Evolutionary conservation across 768 basidiomycete species (phyloP).

Genomic region (Podaxis sp.): DNA sequence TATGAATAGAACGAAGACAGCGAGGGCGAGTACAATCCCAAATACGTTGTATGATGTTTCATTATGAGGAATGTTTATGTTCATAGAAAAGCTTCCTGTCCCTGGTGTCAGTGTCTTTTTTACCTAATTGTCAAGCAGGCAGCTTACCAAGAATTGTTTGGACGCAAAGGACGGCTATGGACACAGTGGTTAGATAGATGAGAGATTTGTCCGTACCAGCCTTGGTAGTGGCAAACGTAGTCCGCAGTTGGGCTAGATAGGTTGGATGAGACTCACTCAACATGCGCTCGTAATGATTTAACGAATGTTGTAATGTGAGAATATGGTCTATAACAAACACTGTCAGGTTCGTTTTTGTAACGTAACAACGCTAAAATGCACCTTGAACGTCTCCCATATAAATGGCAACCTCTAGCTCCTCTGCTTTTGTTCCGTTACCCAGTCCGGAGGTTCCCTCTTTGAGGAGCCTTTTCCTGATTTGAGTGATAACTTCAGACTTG

Average conservation of each 20-base stretch:
- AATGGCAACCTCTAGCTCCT: slow-evolving; percentile 71
- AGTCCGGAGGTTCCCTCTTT: slow-evolving; percentile 32
- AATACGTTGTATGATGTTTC: slow-evolving; percentile 46
- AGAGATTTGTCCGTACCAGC: slow-evolving; percentile 64
- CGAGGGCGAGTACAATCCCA: slow-evolving; percentile 47
- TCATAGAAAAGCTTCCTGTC: slow-evolving; percentile 67
- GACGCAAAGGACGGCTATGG: slow-evolving; percentile 63
- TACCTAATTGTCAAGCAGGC: not conserved
- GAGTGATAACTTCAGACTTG: slow-evolving; percentile 81
- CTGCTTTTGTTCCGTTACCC: slow-evolving; percentile 38
- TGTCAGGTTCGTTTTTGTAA: slow-evolving; percentile 8
- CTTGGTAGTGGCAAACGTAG: slow-evolving; percentile 57
- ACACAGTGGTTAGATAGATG: slow-evolving; percentile 63
- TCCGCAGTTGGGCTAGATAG: slow-evolving; percentile 75
- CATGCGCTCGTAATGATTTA: slow-evolving; percentile 85
- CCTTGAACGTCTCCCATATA: slow-evolving; percentile 94
- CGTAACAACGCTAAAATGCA: slow-evolving; percentile 26
- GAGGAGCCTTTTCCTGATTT: slow-evolving; percentile 72
- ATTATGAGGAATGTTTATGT: slow-evolving; percentile 64
- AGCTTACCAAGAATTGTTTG: slow-evolving; percentile 56
- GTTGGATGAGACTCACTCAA: slow-evolving; percentile 85
- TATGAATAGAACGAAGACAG: slow-evolving; percentile 39
- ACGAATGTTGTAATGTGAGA: slow-evolving; percentile 77
- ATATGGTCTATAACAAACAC: slow-evolving; percentile 70
- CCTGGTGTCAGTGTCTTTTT: not conserved